A percentile compares a stretch with the other conserved stretches of the same genome.
Conservation (phyloP, 768 basidiomycete genomes). For the Daedalea quercina region DNA sequence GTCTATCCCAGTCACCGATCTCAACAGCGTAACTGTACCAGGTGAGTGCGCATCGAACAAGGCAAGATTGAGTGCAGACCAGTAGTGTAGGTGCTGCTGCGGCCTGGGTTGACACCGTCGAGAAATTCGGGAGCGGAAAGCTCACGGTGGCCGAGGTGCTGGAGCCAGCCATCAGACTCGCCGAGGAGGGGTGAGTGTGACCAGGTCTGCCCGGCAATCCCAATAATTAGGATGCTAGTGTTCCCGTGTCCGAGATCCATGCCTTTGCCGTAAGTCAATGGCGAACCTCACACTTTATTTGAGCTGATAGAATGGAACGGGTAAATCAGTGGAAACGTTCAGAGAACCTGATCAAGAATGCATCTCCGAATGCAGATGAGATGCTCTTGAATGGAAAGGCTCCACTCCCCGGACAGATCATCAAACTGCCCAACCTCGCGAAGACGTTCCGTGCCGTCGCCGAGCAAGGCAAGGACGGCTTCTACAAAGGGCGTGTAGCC, state of each 20-base stretch:
- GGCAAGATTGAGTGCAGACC: neutral
- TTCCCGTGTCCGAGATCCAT: constrained; percentile 84
- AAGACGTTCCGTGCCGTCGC: constrained; percentile 77
- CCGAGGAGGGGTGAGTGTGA: constrained; percentile 73
- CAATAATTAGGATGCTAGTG: constrained; percentile 34
- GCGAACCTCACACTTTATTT: constrained; percentile 13
- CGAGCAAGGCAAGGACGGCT: constrained; percentile 82
- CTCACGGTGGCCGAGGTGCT: constrained; percentile 64
- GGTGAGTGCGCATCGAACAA: constrained; percentile 31
- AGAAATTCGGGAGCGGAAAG: constrained; percentile 74
- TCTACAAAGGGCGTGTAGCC: constrained; percentile 89
- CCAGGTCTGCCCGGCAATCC: neutral
- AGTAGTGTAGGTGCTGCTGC: constrained; percentile 68
- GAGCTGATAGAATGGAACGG: neutral
- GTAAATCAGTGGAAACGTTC: constrained; percentile 47
- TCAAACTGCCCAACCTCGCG: constrained; percentile 76
- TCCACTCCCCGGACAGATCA: constrained; percentile 80
- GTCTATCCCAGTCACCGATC: constrained; percentile 69
- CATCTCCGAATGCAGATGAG: constrained; percentile 80
- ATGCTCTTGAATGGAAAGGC: constrained; percentile 84
- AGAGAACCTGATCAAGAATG: constrained; percentile 68
- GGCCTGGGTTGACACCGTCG: constrained; percentile 89
- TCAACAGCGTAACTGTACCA: constrained; percentile 91
- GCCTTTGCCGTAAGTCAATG: constrained; percentile 25
- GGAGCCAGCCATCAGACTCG: constrained; percentile 84